Percentiles rank a stretch among this genome's conserved stretches.
Conservation (phyloP, 169 alveolate genomes). For the Ichthyophthirius multifiliis region DNA sequence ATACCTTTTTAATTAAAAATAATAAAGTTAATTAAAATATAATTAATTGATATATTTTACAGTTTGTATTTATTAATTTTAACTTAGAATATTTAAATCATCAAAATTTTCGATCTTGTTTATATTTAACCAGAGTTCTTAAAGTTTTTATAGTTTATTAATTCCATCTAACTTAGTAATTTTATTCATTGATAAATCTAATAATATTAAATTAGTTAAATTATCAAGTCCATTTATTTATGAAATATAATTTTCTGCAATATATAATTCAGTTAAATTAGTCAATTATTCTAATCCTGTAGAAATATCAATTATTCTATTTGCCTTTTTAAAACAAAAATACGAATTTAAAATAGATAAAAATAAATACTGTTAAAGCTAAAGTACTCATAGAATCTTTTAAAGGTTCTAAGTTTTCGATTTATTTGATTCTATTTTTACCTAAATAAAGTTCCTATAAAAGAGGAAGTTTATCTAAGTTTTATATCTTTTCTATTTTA, state of each 20-base stretch:
- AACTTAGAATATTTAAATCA: neutral
- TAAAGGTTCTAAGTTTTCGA: slow-evolving; percentile 52
- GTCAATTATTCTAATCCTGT: neutral
- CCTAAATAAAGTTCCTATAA: slow-evolving; percentile 54
- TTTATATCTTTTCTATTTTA: slow-evolving; percentile 54
- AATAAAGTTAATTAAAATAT: neutral
- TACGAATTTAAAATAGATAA: neutral
- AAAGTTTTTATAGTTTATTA: neutral
- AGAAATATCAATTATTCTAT: neutral
- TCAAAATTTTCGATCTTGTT: slow-evolving; percentile 7
- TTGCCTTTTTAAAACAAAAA: slow-evolving; percentile 21
- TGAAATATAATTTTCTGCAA: slow-evolving; percentile 54
- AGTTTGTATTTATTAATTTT: neutral
- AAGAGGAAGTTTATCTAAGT: slow-evolving; percentile 46
- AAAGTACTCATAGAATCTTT: slow-evolving; percentile 7
- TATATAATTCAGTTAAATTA: slow-evolving; percentile 30
- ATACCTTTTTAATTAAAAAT: neutral
- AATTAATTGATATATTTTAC: neutral
- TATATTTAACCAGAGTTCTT: neutral
- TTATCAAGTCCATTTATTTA: slow-evolving; percentile 52
- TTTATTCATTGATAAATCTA: slow-evolving; percentile 77
- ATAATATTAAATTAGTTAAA: slow-evolving; percentile 40
- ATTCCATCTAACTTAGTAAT: slow-evolving; percentile 49
- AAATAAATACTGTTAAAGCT: slow-evolving; percentile 9
- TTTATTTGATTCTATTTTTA: slow-evolving; percentile 47